phyloP scores from a whole-genome alignment of 768 basidiomycete species.

The Trametes cingulata region DNA sequence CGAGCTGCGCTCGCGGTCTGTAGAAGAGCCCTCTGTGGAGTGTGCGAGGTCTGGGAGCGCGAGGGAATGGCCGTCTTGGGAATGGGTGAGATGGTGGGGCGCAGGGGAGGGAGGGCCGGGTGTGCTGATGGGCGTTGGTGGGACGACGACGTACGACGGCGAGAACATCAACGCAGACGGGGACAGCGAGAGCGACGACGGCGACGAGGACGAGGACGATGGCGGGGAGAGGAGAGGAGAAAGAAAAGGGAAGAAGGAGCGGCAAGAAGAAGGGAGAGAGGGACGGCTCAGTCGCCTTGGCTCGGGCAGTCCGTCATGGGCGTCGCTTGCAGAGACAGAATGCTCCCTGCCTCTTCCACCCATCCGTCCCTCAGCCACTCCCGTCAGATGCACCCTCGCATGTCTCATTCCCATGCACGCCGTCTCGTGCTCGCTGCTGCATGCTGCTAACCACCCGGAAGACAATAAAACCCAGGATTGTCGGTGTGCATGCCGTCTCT shows the following conservation, averaged over 20 bases:
- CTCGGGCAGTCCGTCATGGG: not conserved
- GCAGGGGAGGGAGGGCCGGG: constrained; percentile 15
- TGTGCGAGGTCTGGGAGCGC: constrained; percentile 38
- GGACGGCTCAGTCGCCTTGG: not conserved
- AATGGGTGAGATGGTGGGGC: not conserved
- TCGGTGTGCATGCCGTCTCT: not conserved
- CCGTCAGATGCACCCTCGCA: not conserved
- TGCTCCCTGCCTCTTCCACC: not conserved
- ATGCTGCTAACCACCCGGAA: not conserved
- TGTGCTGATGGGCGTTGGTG: constrained; percentile 28
- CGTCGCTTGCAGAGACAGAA: constrained; percentile 10
- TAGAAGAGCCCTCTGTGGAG: constrained; percentile 29
- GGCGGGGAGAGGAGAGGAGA: constrained; percentile 1
- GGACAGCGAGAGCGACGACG: not conserved
- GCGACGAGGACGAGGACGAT: not conserved
- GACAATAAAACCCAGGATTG: not conserved
- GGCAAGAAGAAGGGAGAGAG: constrained; percentile 8
- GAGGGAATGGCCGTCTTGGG: constrained; percentile 29
- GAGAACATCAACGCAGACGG: constrained; percentile 24
- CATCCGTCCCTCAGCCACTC: not conserved
- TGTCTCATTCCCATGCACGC: not conserved
- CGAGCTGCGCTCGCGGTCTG: constrained; percentile 51
- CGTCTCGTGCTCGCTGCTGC: no score
- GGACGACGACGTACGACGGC: constrained; percentile 30
- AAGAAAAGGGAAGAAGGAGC: constrained; percentile 7